phyloP scores from a whole-genome alignment of 1,284 basidiomycete species.

The Wallemia ichthyophaga region DNA sequence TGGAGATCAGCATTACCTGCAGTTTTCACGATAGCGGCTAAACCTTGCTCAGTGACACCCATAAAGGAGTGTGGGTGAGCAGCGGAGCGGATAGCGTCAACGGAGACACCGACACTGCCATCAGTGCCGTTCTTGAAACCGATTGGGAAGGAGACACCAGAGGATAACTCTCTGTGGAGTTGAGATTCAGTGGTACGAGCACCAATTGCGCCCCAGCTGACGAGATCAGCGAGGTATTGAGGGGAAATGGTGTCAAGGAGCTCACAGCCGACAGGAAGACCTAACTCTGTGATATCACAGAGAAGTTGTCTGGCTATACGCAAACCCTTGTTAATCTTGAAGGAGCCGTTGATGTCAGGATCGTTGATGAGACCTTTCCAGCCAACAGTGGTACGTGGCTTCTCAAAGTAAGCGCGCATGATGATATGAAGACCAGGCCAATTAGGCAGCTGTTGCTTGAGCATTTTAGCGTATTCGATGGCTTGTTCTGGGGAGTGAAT shows the following conservation, averaged over 20 bases:
- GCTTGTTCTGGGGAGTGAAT: conserved; percentile 66
- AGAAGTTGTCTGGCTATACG: conserved; percentile 67
- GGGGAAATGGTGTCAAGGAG: conserved; percentile 38
- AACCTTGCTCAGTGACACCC: conserved; percentile 66
- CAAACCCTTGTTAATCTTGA: conserved; percentile 88
- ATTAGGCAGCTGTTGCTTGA: conserved; percentile 35
- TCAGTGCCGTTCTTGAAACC: conserved; percentile 31
- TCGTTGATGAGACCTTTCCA: conserved; percentile 95
- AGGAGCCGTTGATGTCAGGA: conserved; percentile 19
- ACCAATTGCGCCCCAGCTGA: conserved; percentile 92
- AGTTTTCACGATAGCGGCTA: conserved; percentile 73
- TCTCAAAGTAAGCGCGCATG: conserved; percentile 88
- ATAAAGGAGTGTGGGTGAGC: conserved; percentile 67
- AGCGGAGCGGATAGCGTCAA: conserved; percentile 74
- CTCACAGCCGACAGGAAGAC: conserved; percentile 61
- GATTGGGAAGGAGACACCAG: conserved; percentile 59
- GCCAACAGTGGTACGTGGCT: conserved; percentile 73
- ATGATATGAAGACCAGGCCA: conserved; percentile 62
- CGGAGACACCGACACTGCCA: conserved; percentile 42
- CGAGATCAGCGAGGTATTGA: conserved; percentile 84
- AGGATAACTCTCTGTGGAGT: conserved; percentile 75
- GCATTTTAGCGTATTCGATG: conserved; percentile 45
- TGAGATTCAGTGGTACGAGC: conserved; percentile 89
- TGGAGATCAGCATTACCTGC: conserved; percentile 69
- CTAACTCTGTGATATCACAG: conserved; percentile 55